phyloP scores from a whole-genome alignment of 2,329 filamentous ascomycete species.

The Camptophora hylomeconis region DNA sequence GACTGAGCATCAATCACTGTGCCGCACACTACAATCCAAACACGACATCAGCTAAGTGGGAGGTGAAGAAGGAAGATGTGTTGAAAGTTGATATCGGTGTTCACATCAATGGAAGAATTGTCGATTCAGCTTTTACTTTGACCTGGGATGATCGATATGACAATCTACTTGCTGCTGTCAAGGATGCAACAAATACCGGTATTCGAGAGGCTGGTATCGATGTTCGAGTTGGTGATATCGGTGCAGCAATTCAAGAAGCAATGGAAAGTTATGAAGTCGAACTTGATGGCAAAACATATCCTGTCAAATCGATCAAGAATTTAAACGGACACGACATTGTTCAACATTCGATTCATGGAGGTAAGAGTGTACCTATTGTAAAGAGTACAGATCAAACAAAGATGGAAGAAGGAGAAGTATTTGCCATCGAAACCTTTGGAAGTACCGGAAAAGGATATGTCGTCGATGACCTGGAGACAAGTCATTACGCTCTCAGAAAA shows the following conservation, averaged over 20 bases:
- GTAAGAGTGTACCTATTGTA: constrained; percentile 87
- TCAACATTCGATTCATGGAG: constrained; percentile 80
- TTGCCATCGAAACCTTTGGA: constrained; percentile 92
- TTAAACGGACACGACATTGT: constrained; percentile 83
- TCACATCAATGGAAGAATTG: constrained; percentile 57
- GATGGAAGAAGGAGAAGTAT: constrained; percentile 95
- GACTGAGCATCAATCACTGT: constrained; percentile 71
- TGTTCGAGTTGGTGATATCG: constrained; percentile 74
- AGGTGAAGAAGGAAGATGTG: constrained; percentile 52
- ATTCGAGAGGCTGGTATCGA: constrained; percentile 84
- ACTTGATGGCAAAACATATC: constrained; percentile 63
- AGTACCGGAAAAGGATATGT: constrained; percentile 85
- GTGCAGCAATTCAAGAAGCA: constrained; percentile 70
- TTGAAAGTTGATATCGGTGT: constrained; percentile 65
- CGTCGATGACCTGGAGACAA: constrained; percentile 73
- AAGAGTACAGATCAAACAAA: constrained; percentile 79
- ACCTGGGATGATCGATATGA: constrained; percentile 64
- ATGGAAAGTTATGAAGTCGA: constrained; percentile 92
- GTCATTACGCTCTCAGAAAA: constrained; percentile 67
- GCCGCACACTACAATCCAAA: constrained; percentile 82
- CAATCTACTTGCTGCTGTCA: constrained; percentile 58
- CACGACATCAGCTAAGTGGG: constrained; percentile 61
- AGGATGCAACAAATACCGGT: constrained; percentile 63
- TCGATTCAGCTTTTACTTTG: constrained; percentile 66
- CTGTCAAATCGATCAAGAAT: constrained; percentile 75